Conservation (phyloP, 495 filamentous ascomycete genomes). For the Aspergillus leporis region DNA sequence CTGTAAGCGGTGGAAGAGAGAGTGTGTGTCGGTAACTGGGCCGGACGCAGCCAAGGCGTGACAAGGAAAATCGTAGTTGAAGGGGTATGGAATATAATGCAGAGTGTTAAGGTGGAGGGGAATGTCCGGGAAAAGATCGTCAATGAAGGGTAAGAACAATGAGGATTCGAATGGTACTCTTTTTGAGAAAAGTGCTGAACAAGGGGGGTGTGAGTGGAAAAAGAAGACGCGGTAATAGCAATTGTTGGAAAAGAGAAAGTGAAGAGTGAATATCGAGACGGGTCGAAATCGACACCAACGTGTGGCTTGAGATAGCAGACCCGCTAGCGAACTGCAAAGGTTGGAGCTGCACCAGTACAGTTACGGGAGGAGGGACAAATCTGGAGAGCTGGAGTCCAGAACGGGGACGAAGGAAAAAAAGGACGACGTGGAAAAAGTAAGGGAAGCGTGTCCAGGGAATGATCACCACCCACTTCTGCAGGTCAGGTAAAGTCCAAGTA, state of each 20-base stretch:
- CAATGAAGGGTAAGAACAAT: slow-evolving; percentile 4
- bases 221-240: slow-evolving; percentile 1
- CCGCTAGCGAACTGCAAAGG: slow-evolving; percentile 27
- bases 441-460: slow-evolving; percentile 2
- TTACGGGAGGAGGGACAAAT: slow-evolving; percentile 1
- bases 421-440: slow-evolving; percentile 3
- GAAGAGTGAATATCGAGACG: slow-evolving; percentile 21
- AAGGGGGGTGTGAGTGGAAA: neutral
- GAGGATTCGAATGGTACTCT: slow-evolving; percentile 1
- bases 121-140: slow-evolving; percentile 5
- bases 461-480: slow-evolving; percentile 5
- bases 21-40: neutral
- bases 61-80: slow-evolving; percentile 10
- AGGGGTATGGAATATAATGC: slow-evolving; percentile 12
- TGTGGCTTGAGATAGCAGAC: slow-evolving; percentile 30
- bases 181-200: slow-evolving; percentile 4
- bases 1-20: neutral
- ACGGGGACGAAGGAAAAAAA: slow-evolving; percentile 4
- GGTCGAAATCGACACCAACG: slow-evolving; percentile 30
- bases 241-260: slow-evolving; percentile 13
- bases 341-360: slow-evolving; percentile 12
- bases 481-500: neutral
- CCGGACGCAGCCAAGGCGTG: slow-evolving; percentile 8
- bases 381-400: neutral
- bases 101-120: slow-evolving; percentile 3